Conservation (phyloP, 2,329 filamentous ascomycete genomes). For the Penicillium griseofulvum region DNA sequence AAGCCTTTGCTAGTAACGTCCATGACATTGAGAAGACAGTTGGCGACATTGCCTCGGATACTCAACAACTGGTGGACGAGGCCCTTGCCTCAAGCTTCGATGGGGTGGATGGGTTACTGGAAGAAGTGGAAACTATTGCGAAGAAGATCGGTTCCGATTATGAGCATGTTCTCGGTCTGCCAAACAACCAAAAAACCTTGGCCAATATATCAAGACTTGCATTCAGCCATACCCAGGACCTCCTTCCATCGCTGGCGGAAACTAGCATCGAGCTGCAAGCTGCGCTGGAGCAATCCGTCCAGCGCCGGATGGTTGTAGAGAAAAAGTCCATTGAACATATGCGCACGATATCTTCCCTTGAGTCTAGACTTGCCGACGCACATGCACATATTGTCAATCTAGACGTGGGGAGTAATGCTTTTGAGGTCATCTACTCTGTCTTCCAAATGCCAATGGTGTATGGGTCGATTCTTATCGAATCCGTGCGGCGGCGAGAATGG, state of each 20-base stretch:
- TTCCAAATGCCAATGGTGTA: slow-evolving; percentile 85
- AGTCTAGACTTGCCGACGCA: slow-evolving; percentile 68
- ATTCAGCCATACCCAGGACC: slow-evolving; percentile 61
- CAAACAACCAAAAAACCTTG: slow-evolving; percentile 63
- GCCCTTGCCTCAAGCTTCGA: slow-evolving; percentile 55
- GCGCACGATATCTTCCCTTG: slow-evolving; percentile 77
- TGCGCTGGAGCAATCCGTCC: slow-evolving; percentile 50
- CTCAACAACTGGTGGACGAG: slow-evolving; percentile 36
- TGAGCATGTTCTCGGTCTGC: slow-evolving; percentile 69
- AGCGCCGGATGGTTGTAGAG: slow-evolving; percentile 67
- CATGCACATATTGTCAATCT: slow-evolving; percentile 70
- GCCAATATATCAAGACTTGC: slow-evolving; percentile 64
- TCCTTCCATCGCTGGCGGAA: slow-evolving; percentile 59
- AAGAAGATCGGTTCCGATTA: slow-evolving; percentile 87
- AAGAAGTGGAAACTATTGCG: slow-evolving; percentile 81
- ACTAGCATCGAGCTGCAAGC: slow-evolving; percentile 56
- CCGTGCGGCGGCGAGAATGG: slow-evolving; percentile 85
- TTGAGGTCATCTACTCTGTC: slow-evolving; percentile 76
- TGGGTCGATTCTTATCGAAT: slow-evolving; percentile 82
- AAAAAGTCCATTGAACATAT: slow-evolving; percentile 69
- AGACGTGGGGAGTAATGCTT: slow-evolving; percentile 73
- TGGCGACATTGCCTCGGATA: slow-evolving; percentile 59
- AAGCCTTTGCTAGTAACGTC: slow-evolving; percentile 60
- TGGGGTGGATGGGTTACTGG: slow-evolving; percentile 67
- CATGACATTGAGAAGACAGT: slow-evolving; percentile 61